Base-by-base conservation (phyloP, 169 alveolate genomes). In the Babesia bovis region DNA sequence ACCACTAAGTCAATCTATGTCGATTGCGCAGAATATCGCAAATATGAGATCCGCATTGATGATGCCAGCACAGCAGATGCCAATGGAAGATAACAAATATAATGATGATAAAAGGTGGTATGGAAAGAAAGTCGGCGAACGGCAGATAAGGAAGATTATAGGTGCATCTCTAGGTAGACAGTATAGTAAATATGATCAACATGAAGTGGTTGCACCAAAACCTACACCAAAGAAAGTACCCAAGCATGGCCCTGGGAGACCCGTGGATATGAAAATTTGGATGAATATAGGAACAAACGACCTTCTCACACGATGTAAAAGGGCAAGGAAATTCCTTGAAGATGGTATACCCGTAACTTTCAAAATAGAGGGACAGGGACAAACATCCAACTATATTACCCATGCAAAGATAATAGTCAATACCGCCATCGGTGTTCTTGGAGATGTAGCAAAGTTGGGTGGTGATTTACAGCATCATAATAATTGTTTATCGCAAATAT, bases 281-380 rank as follows among this genome's bases (percentile, higher is more conserved):
- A 66, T 49, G 76, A 66, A 66, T 30, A 50, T 66, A 1, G 76
- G 66, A 0, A 63, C 73, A n/a, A 63, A 63, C 40, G 78, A 67
- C 32, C 69, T 67, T 5, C 41, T 55, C 17, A 67, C 78, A 10
- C 50, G 68, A 55, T 53, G 69, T 59, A 67, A 67, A 52, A 36
- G 66, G 67, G 78, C 78, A 26, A 23, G 78, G 26, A 67, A 67
- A 21, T 67, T 67, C 23, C 12, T 67, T 12, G 78, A 67, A 32
- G 68, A 67, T 28, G 78, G 78, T 38, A 41, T 55, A 9, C 78
- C 78, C 33, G 52, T 67, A 26, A 50, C 58, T 44, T 67, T 67
- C 44, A 53, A 57, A 55, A 67, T 67, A 9, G 66, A 67, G 32
- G 78, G 66, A 2, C 66, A 67, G 23, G 69, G 68, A 0, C 53